Evolutionary conservation across 495 filamentous ascomycete genomes (phyloP).

Genomic region (Daldinia loculata): DNA sequence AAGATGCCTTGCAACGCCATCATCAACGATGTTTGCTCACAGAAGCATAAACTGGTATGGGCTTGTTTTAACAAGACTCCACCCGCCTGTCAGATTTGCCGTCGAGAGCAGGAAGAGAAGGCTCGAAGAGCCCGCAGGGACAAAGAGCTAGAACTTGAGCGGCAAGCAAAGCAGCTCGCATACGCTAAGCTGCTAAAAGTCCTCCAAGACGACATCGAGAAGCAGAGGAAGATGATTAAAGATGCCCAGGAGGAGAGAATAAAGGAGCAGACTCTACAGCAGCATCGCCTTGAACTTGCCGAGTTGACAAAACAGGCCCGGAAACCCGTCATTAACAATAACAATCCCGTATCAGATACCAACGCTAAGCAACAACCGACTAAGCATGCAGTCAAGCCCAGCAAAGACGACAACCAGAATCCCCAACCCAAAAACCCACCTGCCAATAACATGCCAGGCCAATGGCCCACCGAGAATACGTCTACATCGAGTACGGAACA

Average conservation of each 20-base stretch:
- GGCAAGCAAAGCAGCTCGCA: constrained; percentile 57
- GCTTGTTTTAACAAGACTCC: constrained; percentile 45
- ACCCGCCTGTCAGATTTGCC: constrained; percentile 58
- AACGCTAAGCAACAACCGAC: background rate
- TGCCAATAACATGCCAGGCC: background rate
- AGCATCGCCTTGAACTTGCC: constrained; percentile 39
- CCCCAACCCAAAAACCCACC: background rate
- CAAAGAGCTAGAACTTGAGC: constrained; percentile 62
- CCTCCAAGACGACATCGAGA: constrained; percentile 66
- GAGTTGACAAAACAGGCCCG: constrained; percentile 43
- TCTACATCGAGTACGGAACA: background rate
- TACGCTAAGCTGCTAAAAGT: constrained; percentile 62
- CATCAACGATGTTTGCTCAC: constrained; percentile 58
- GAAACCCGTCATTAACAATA: background rate
- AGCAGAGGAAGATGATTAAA: constrained; percentile 57
- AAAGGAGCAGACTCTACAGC: constrained; percentile 56
- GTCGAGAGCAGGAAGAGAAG: constrained; percentile 58
- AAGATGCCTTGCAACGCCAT: constrained; percentile 64
- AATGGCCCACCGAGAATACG: constrained; percentile 5
- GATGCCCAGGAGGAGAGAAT: constrained; percentile 57
- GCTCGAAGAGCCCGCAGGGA: constrained; percentile 59
- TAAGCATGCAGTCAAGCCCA: background rate
- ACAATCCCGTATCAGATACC: background rate
- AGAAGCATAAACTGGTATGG: constrained; percentile 58
- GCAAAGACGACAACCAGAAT: background rate